Evolutionary conservation across 352 stramenopile species (phyloP).

Genomic region (Phytophthora aleatoria): DNA sequence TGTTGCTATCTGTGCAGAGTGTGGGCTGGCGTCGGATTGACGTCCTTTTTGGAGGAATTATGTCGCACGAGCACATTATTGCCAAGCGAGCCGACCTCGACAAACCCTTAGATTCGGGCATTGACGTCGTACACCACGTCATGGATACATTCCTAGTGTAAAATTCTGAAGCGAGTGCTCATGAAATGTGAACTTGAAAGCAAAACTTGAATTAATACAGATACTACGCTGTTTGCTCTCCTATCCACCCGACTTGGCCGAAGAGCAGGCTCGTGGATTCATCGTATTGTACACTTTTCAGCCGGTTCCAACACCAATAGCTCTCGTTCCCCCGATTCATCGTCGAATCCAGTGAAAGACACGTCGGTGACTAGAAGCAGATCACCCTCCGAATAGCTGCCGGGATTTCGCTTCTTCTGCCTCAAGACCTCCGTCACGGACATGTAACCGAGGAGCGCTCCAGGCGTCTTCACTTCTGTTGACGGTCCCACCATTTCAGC

Average conservation of each 20-base stretch:
- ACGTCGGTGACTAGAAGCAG: slow-evolving; percentile 23
- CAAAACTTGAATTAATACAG: no score
- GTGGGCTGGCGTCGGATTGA: slow-evolving; percentile 77
- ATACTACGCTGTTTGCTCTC: slow-evolving; percentile 7
- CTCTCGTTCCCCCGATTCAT: slow-evolving; percentile 13
- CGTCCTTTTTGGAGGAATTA: slow-evolving; percentile 65
- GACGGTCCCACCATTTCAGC: slow-evolving; percentile 3
- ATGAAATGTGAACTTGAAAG: not conserved
- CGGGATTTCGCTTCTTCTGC: slow-evolving; percentile 14
- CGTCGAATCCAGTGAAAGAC: slow-evolving; percentile 22
- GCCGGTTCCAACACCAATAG: slow-evolving; percentile 17
- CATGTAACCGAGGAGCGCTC: slow-evolving; percentile 26
- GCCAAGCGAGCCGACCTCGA: slow-evolving; percentile 66
- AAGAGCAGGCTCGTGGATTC: slow-evolving; percentile 24
- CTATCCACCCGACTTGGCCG: slow-evolving; percentile 28
- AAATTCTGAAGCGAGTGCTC: not conserved
- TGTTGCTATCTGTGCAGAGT: slow-evolving; percentile 78
- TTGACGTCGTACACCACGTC: slow-evolving; percentile 79
- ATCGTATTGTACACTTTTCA: slow-evolving; percentile 35
- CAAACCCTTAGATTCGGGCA: slow-evolving; percentile 61
- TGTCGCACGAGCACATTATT: slow-evolving; percentile 85
- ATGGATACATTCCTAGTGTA: slow-evolving; percentile 75
- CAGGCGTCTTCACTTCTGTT: not conserved
- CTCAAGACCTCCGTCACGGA: slow-evolving; percentile 18
- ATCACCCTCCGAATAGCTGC: slow-evolving; percentile 17